Conservation (phyloP, 768 basidiomycete species). For the Crucibulum laeve region DNA sequence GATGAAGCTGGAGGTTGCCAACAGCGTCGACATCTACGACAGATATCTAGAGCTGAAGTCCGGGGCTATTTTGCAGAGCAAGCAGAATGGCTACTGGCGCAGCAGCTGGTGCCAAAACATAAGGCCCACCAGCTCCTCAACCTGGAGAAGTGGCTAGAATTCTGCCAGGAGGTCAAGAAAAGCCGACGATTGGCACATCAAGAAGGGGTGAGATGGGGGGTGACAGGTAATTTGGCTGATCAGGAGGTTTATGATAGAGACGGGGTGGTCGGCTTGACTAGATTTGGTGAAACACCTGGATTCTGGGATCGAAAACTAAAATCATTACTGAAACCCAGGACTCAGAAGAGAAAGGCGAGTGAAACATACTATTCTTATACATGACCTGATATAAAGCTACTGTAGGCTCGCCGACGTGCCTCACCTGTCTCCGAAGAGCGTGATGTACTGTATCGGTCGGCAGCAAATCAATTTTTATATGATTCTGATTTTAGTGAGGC, state of each 20-base stretch:
- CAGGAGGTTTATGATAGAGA: constrained; percentile 6
- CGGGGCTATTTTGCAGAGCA: constrained; percentile 48
- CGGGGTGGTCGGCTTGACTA: constrained; percentile 17
- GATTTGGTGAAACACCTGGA: constrained; percentile 23
- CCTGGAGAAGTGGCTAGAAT: constrained; percentile 41
- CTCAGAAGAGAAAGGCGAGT: constrained; percentile 8
- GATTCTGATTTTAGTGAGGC: constrained; percentile 57
- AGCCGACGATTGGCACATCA: constrained; percentile 26
- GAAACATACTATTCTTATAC: not conserved
- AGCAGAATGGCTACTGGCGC: constrained; percentile 53
- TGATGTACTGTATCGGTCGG: not conserved
- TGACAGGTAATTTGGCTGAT: constrained; percentile 21
- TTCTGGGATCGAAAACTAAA: constrained; percentile 25
- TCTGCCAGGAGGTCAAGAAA: constrained; percentile 27
- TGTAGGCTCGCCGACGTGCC: not conserved
- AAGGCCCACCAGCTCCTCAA: constrained; percentile 29
- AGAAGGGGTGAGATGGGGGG: constrained; percentile 23
- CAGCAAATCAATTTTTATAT: constrained; percentile 25
- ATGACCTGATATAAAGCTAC: not conserved
- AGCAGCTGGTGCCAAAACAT: constrained; percentile 30
- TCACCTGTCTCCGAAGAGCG: not conserved
- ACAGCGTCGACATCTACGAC: constrained; percentile 38
- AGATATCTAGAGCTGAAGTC: constrained; percentile 48
- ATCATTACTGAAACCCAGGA: constrained; percentile 7
- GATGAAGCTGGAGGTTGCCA: constrained; percentile 21